Evolutionary conservation across 78 protist species (phyloP).

Genomic region (Bigelowiella natans): DNA sequence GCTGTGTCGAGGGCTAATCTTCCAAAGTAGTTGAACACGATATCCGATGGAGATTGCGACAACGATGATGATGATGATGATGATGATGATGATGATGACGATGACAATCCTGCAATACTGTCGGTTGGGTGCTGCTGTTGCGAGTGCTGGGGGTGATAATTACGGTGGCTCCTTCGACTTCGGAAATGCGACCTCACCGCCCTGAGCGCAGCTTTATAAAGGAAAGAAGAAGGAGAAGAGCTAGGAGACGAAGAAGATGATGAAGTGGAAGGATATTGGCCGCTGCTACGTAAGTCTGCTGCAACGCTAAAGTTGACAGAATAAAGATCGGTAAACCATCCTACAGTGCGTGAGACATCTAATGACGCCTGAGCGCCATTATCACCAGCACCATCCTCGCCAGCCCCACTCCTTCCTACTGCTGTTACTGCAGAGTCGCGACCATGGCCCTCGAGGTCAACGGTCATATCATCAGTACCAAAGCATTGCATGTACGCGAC

Average conservation of each 20-base stretch:
- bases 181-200: no score
- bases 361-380: no score
- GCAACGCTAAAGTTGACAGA: neutral
- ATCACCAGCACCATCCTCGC: no score
- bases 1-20: neutral
- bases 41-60: neutral
- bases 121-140: neutral
- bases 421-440: no score
- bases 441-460: neutral
- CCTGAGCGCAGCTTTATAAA: neutral
- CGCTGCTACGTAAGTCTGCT: no score
- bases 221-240: neutral
- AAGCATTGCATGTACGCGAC: neutral
- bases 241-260: neutral
- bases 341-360: neutral
- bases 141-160: no score
- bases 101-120: no score
- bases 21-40: neutral
- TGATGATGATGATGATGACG: no score
- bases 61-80: neutral
- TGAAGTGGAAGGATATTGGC: no score
- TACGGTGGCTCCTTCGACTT: no score
- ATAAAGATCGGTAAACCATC: neutral
- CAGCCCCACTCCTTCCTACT: no score
- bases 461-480: neutral